Evolutionary conservation across 140 eudicot species (phyloP).

Genomic region (Cichorium intybus): DNA sequence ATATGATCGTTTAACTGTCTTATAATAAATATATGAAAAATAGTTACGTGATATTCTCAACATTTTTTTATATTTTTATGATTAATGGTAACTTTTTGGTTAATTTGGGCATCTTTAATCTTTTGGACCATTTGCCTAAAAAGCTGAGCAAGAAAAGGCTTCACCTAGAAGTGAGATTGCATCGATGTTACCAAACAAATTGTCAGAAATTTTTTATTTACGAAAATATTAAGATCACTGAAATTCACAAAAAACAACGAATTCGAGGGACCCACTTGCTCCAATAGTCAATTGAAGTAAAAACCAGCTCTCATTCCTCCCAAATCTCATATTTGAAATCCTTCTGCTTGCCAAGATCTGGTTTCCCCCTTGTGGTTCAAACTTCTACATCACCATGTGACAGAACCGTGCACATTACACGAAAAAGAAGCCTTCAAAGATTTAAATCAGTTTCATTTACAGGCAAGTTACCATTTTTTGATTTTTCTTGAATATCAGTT

Average conservation of each 20-base stretch:
- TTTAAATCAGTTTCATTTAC: conserved; percentile 1
- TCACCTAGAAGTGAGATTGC: conserved; percentile 22
- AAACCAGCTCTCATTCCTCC: conserved; percentile 25
- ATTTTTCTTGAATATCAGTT: neutral
- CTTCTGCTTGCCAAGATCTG: conserved; percentile 37
- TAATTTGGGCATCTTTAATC: conserved; percentile 6
- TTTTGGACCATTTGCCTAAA: conserved; percentile 25
- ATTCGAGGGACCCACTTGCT: conserved; percentile 21
- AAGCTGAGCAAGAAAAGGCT: conserved; percentile 7
- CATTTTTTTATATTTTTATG: too few species aligned
- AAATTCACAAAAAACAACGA: neutral
- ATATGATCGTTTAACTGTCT: too few species aligned
- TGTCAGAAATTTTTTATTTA: neutral
- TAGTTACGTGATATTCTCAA: too few species aligned
- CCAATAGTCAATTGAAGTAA: conserved; percentile 6
- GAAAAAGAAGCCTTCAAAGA: conserved; percentile 7
- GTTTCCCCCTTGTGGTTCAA: neutral
- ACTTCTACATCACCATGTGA: conserved; percentile 4
- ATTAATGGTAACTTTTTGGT: neutral
- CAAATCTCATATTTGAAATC: conserved; percentile 17
- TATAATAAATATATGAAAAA: too few species aligned
- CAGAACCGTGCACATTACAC: neutral
- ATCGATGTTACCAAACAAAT: conserved; percentile 6
- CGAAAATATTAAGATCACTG: neutral
- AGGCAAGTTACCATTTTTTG: conserved; percentile 20